A percentile compares a stretch with the other conserved stretches of the same genome.
phyloP scores from a whole-genome alignment of 805 yeast genomes.

The Starmerella kuoi region DNA sequence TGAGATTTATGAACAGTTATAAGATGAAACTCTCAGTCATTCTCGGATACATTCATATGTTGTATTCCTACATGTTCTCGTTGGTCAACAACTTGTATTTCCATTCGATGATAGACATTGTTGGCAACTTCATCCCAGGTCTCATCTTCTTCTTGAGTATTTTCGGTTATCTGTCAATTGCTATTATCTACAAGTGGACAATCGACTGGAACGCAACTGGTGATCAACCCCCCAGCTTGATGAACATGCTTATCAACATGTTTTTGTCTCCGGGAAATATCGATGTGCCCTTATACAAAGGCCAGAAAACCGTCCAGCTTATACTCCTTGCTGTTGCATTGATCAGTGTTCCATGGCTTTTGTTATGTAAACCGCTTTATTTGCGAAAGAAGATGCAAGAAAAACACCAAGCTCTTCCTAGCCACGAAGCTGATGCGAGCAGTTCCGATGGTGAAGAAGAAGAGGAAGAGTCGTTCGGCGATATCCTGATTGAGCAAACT shows the following conservation, averaged over 20 bases:
- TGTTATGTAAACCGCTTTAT: constrained; percentile 71
- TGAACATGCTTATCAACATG: constrained; percentile 93
- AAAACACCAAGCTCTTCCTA: constrained; percentile 26
- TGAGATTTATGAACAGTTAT: constrained; percentile 85
- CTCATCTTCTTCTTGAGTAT: constrained; percentile 90
- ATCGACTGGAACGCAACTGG: constrained; percentile 76
- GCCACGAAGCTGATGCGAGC: constrained; percentile 21
- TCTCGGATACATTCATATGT: constrained; percentile 92
- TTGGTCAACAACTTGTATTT: constrained; percentile 64
- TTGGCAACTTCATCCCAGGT: constrained; percentile 92
- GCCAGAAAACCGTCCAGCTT: constrained; percentile 69
- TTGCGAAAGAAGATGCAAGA: constrained; percentile 41
- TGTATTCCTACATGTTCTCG: constrained; percentile 76
- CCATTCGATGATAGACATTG: constrained; percentile 61
- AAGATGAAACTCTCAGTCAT: constrained; percentile 93
- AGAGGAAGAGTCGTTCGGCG: constrained; percentile 67
- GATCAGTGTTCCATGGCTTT: constrained; percentile 83
- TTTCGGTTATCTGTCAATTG: constrained; percentile 78
- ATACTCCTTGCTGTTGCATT: constrained; percentile 63
- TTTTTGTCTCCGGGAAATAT: constrained; percentile 84
- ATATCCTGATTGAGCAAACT: constrained; percentile 90
- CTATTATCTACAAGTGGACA: constrained; percentile 87
- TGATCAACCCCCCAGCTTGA: constrained; percentile 77
- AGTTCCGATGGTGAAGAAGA: constrained; percentile 31
- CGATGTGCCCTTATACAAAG: constrained; percentile 65